A percentile compares a stretch with the other conserved stretches of the same genome.
Evolutionary conservation across 495 filamentous ascomycete species (phyloP).

Genomic region (Collariella sp.): DNA sequence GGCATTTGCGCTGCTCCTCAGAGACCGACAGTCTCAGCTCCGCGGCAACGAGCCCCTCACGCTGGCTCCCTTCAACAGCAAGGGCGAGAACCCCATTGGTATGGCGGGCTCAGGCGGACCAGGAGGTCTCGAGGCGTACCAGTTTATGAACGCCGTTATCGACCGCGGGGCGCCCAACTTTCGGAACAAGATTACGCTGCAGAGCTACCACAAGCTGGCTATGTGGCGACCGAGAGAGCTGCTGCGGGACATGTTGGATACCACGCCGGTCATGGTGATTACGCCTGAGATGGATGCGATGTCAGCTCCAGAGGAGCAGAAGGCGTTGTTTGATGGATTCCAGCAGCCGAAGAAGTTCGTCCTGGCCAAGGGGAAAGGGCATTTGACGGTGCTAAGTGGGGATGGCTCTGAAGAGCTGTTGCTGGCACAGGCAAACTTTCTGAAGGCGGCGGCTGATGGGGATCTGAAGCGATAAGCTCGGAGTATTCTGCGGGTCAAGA

Average conservation of each 20-base stretch:
- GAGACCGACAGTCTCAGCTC: slow-evolving; percentile 25
- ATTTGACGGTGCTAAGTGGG: slow-evolving; percentile 18
- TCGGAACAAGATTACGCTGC: slow-evolving; percentile 12
- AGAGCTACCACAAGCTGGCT: slow-evolving; percentile 18
- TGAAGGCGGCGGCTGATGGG: background rate
- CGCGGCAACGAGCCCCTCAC: slow-evolving; percentile 20
- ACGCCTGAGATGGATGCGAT: slow-evolving; percentile 20
- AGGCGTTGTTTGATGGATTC: background rate
- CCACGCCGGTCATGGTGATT: slow-evolving; percentile 13
- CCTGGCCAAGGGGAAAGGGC: slow-evolving; percentile 19
- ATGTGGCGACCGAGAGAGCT: slow-evolving; percentile 7
- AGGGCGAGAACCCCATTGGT: slow-evolving; percentile 33
- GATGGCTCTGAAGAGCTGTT: slow-evolving; percentile 12
- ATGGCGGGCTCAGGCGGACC: slow-evolving; percentile 1
- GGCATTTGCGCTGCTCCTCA: slow-evolving; percentile 15
- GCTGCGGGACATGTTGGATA: slow-evolving; percentile 8
- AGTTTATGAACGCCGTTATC: slow-evolving; percentile 8
- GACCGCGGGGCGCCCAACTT: slow-evolving; percentile 3
- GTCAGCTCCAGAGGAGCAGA: slow-evolving; percentile 18
- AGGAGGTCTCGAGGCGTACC: slow-evolving; percentile 1
- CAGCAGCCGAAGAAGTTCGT: slow-evolving; percentile 10
- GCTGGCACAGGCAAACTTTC: background rate
- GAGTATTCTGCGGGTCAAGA: background rate
- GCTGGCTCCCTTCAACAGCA: slow-evolving; percentile 20
- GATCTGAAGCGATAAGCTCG: background rate